Conservation (phyloP, 139 green algal species). For the Pleodorina starrii region DNA sequence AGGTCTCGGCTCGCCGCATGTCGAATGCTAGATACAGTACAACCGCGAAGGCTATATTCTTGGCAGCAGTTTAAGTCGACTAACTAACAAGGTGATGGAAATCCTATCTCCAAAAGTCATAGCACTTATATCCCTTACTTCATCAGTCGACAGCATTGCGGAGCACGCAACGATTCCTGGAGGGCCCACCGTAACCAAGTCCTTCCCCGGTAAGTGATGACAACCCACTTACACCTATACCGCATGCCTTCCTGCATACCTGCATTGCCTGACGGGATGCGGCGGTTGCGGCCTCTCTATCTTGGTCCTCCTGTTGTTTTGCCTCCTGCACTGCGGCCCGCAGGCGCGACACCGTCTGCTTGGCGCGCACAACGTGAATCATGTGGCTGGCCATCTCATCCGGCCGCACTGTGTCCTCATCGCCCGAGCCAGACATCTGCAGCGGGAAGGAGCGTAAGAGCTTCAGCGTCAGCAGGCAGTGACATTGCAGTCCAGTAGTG, state of each 20-base stretch:
- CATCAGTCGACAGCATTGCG: too few relatives aligned
- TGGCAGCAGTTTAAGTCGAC: too few relatives aligned
- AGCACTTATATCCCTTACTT: background rate
- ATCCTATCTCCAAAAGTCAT: too few relatives aligned
- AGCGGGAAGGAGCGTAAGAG: background rate
- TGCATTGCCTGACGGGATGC: background rate
- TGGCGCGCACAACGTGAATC: constrained; percentile 19
- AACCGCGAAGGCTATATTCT: too few relatives aligned
- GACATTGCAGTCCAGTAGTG: background rate
- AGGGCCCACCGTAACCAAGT: too few relatives aligned
- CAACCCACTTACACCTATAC: too few relatives aligned
- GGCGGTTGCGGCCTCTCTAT: background rate
- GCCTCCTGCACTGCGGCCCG: background rate
- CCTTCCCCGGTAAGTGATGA: too few relatives aligned
- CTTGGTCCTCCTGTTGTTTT: background rate
- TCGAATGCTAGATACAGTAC: too few relatives aligned
- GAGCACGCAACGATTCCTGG: too few relatives aligned
- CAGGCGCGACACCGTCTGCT: constrained; percentile 22
- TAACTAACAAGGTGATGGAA: too few relatives aligned
- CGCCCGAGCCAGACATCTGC: constrained; percentile 14
- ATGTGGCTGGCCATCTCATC: constrained; percentile 26
- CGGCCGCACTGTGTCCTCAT: background rate
- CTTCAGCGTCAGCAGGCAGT: too few relatives aligned
- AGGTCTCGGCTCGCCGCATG: too few relatives aligned
- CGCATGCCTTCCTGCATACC: constrained; percentile 3